Percentiles rank a stretch among this genome's conserved stretches.
These are phyloP conservation scores for Chlamydomonas sphaeroides DNA, from an alignment of 139 green algal genomes.

Conservation along the genomic window DNA sequence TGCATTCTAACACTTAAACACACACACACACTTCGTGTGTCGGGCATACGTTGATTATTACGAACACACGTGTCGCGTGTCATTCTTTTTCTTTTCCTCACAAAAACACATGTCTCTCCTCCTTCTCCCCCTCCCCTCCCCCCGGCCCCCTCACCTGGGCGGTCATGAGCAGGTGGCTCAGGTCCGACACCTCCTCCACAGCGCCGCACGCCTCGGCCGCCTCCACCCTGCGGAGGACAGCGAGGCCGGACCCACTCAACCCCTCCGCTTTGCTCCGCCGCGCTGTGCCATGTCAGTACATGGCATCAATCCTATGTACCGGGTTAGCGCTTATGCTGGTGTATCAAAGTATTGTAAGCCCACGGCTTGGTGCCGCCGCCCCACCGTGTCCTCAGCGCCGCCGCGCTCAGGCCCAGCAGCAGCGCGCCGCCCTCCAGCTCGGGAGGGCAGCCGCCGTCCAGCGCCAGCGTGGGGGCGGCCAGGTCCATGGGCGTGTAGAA, in stretches of 20 bases:
- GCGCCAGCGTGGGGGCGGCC: slow-evolving; percentile 49
- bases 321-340: no score
- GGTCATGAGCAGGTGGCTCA: slow-evolving; percentile 39
- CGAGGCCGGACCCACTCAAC: no score
- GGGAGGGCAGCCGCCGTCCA: slow-evolving; percentile 45
- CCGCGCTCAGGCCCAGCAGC: background rate
- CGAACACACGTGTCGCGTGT: no score
- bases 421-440: slow-evolving; percentile 51
- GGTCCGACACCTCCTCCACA: slow-evolving; percentile 27
- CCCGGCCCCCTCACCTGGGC: background rate
- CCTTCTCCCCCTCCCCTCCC: background rate
- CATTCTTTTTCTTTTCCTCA: background rate
- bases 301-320: no score
- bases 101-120: no score
- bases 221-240: slow-evolving; percentile 39
- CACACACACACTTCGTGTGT: no score
- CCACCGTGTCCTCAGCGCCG: slow-evolving; percentile 19
- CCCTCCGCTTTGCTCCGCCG: no score
- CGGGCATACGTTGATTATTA: no score
- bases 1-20: no score
- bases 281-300: no score
- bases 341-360: no score
- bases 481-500: slow-evolving; percentile 74
- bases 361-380: no score
- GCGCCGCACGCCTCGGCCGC: background rate